Evolutionary conservation across 805 yeast genomes (phyloP), one percentile per base, ranked within the genome.

Genomic region (Yamadazyma endophytica): DNA sequence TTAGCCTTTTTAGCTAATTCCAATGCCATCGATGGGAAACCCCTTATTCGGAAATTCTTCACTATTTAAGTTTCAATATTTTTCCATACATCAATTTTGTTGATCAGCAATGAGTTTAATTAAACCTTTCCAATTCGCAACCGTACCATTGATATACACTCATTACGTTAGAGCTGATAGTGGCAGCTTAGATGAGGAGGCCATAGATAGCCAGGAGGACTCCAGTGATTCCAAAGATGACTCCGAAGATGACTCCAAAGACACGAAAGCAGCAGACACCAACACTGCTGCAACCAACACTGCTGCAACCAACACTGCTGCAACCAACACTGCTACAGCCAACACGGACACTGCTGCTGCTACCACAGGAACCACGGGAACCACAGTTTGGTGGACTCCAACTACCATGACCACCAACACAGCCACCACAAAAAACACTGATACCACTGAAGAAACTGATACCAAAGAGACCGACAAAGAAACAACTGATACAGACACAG

Each of bases 361-460:
- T 8, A 29, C 40, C 22, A 33, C 35, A 5, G 12, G 21, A 9
- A 26, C 37, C 9, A 35, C 46, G 11, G 26, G 22, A 22, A 26
- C 37, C 9, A 35, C 46, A 11, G 26, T 22, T 19, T 40, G 44
- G 44, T 40, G 44, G 44, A 38, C 45, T 6, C 45, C 46, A 13
- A 38, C 43, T 13, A 37, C 42, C 4, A 30, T 27, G 3, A 34
- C 35, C 7, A 40, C 44, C 2, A 31, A 27, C 9, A 40, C 41
- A 9, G 34, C 29, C 11, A 40, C 50, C 13, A 37, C 48, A 4
- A 35, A 27, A 2, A 36, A 50, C 3, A 33, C 35, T 17, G 32
- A 33, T 12, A 30, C 29, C 4, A 29, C 35, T 5, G 23, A 28
- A 9, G 18, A 24, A 13, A 21, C 36, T 17, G 33, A 17, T 4